phyloP scores from a whole-genome alignment of 139 green algal species.

The Pseudopediastrum boryanum region DNA sequence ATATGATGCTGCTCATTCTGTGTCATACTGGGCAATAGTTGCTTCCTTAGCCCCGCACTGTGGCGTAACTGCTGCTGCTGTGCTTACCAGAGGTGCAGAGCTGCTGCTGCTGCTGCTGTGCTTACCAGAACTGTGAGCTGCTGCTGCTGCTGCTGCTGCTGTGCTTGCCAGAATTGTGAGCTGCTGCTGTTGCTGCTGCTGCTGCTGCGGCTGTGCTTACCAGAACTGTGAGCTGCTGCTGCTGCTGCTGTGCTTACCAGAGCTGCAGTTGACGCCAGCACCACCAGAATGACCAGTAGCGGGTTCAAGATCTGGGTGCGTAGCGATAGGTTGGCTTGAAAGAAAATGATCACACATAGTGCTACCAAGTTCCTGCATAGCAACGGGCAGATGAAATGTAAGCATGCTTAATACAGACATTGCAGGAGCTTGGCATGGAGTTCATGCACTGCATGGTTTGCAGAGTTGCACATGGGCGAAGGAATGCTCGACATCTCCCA shows the following conservation, averaged over 20 bases:
- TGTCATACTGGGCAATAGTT: too few relatives aligned
- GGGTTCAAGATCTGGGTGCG: constrained; percentile 38
- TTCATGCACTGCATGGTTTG: not conserved
- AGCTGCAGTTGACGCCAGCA: constrained; percentile 38
- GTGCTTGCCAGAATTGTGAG: not conserved
- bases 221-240: not conserved
- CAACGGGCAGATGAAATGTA: not conserved
- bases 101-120: not conserved
- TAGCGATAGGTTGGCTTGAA: constrained; percentile 28
- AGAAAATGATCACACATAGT: constrained; percentile 18
- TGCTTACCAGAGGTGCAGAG: too few relatives aligned
- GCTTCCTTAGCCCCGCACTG: too few relatives aligned
- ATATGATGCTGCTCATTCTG: too few relatives aligned
- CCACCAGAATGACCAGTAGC: constrained; percentile 36
- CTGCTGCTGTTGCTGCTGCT: constrained; percentile 9
- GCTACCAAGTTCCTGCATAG: constrained; percentile 29
- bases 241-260: constrained; percentile 29
- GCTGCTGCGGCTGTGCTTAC: not conserved
- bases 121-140: not conserved
- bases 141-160: too few relatives aligned
- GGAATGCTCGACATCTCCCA: too few relatives aligned
- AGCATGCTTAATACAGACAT: not conserved
- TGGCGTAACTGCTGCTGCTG: too few relatives aligned
- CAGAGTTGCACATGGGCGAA: not conserved
- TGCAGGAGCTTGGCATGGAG: not conserved